Base-by-base conservation (phyloP, 345 rosid species). In the Populus tremula region DNA sequence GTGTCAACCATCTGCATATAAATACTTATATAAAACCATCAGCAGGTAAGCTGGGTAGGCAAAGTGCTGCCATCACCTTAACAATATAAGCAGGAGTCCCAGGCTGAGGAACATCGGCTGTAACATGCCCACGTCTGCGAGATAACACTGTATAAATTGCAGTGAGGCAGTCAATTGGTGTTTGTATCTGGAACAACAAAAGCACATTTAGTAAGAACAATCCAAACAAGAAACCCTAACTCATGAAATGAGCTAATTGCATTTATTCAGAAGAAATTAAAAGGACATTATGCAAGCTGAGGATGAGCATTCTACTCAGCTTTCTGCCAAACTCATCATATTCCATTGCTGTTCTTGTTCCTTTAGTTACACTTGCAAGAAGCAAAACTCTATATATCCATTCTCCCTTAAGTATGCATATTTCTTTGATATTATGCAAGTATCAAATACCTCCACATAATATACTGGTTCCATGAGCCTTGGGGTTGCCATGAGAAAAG, bases 381-480 rank as follows among this genome's bases (percentile, higher is more conserved):
- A 11, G 3, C 12, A 18, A 61, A 17, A 53, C n/a, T 8, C 27
- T 17, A 49, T 29, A 72, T 7, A 56, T 9, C 33, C 33, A 38
- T 23, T 9, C 38, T 25, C 23, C 9, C 33, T 33, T 65, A 64
- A 31, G 38, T n/a, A 64, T 14, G 33, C 71, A 78, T 20, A 69
- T 6, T 38, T 56, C 6, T 47, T 53, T 67, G 35, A 41, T 63
- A 50, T 67, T 23, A 47, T 27, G 53, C 27, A 76, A 63, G 21
- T 5, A 67, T 50, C 63, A 80, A 77, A 39, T 80, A 96, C 97
- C 98, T 96, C 99, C 62, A 93, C 97, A 84, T 93, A 93, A 78
- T 96, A 93, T n/a, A 93, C 98, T 56, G 99, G 99, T 84, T 96
- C 99, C 98, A 96, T 93, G 49, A 96, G 94, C 72, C 98, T 89